These are phyloP conservation scores for Sporothrix mexicana DNA, from an alignment of 2,329 filamentous ascomycete species.

Conservation along the genomic window DNA sequence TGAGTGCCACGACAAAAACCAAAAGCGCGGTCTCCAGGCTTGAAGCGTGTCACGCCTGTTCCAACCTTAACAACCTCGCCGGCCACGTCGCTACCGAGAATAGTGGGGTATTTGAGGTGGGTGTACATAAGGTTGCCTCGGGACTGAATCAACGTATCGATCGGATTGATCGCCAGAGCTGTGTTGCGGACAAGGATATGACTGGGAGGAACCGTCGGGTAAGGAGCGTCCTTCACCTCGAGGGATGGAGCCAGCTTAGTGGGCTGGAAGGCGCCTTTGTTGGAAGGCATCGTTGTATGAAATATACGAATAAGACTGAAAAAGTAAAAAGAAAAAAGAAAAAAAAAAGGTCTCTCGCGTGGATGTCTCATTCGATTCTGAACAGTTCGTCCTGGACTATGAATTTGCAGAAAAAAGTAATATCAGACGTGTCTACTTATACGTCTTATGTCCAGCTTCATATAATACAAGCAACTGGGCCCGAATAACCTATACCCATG, in stretches of 20 bases:
- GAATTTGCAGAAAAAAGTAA: no score
- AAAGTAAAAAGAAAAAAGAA: no score
- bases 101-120: slow-evolving; percentile 44
- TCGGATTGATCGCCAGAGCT: slow-evolving; percentile 46
- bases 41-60: slow-evolving; percentile 40
- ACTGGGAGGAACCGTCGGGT: slow-evolving; percentile 6
- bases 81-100: slow-evolving; percentile 47
- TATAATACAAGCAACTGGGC: no score
- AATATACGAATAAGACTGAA: background rate
- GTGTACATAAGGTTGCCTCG: slow-evolving; percentile 40
- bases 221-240: background rate
- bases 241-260: slow-evolving; percentile 33
- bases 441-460: no score
- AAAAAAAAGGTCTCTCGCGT: background rate
- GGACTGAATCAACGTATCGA: slow-evolving; percentile 44
- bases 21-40: slow-evolving; percentile 46
- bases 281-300: slow-evolving; percentile 39
- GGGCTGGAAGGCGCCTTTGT: slow-evolving; percentile 40
- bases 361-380: no score
- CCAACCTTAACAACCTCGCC: slow-evolving; percentile 46
- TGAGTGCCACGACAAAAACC: slow-evolving; percentile 40
- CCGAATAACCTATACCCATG: no score
- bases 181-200: slow-evolving; percentile 43
- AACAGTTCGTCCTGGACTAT: no score
- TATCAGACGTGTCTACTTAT: no score